Percentiles rank a stretch among this genome's conserved stretches.
Conservation (phyloP, 108 stramenopile species). For the Nannochloropsis gaditana region DNA sequence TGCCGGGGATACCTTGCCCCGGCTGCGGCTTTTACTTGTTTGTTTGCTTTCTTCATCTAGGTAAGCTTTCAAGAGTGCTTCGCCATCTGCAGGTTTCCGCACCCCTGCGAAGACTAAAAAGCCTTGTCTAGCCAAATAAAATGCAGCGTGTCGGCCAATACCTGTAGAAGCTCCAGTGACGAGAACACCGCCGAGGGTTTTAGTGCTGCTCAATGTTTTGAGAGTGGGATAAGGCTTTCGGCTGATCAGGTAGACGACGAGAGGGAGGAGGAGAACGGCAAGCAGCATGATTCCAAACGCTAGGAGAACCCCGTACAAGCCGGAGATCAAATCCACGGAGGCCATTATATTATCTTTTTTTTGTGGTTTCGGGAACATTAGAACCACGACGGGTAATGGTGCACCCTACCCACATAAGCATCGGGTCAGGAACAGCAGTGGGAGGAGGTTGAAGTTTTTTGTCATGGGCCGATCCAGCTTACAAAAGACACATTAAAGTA, state of each 20-base stretch:
- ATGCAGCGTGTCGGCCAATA: conserved; percentile 17
- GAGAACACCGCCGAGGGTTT: neutral
- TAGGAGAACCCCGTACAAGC: conserved; percentile 11
- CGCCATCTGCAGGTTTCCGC: conserved; percentile 19
- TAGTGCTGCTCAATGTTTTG: neutral
- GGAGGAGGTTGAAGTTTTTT: too few species aligned
- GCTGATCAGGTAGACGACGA: neutral
- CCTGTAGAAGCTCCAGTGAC: conserved; percentile 25
- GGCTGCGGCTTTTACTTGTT: neutral
- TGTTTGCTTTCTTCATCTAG: neutral
- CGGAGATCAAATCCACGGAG: neutral
- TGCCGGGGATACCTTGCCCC: neutral
- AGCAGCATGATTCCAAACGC: neutral
- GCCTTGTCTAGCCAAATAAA: neutral
- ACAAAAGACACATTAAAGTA: too few species aligned
- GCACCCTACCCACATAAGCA: too few species aligned
- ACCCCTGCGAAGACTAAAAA: conserved; percentile 18
- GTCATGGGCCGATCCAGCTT: too few species aligned
- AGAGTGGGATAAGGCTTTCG: neutral
- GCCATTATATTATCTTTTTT: too few species aligned
- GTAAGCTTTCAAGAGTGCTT: neutral
- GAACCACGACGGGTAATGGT: too few species aligned
- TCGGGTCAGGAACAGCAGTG: too few species aligned
- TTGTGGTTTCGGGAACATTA: too few species aligned
- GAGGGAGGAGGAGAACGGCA: neutral